A percentile compares a stretch with the other conserved stretches of the same genome.
phyloP scores from a whole-genome alignment of 169 alveolate species.

The Miamiensis avidus region DNA sequence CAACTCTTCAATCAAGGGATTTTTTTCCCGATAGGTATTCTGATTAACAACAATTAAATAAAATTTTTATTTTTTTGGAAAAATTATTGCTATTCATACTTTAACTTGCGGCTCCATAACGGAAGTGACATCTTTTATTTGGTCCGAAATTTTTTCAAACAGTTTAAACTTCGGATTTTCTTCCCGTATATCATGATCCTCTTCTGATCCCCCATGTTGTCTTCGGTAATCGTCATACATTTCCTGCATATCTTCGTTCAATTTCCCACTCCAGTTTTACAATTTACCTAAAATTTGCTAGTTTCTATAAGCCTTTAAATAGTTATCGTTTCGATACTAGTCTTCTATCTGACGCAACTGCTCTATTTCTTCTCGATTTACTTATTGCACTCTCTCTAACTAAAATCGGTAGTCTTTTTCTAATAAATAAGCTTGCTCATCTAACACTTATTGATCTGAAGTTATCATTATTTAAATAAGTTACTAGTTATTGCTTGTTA shows the following conservation, averaged over 20 bases:
- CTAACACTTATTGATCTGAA: neutral
- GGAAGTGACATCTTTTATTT: neutral
- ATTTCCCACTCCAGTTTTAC: neutral
- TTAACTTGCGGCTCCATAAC: neutral
- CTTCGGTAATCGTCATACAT: too few species aligned
- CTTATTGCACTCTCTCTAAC: neutral
- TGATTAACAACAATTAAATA: too few species aligned
- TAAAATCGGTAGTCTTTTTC: neutral
- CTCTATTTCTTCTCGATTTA: neutral
- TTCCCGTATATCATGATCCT: neutral
- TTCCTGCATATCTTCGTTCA: neutral
- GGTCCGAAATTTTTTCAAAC: neutral
- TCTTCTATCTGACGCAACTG: neutral
- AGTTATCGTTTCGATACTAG: neutral
- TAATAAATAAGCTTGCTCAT: neutral
- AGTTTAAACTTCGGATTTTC: neutral
- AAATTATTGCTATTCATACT: too few species aligned
- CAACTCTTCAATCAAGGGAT: too few species aligned
- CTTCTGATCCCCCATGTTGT: too few species aligned
- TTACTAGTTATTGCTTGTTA: too few species aligned
- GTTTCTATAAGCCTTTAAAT: neutral
- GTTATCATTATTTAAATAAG: too few species aligned
- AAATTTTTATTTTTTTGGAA: too few species aligned
- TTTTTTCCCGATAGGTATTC: too few species aligned
- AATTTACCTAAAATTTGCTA: too few species aligned